These are phyloP conservation scores for Scenedesmus sp. DNA, from an alignment of 163 green algal species.

Conservation along the genomic window DNA sequence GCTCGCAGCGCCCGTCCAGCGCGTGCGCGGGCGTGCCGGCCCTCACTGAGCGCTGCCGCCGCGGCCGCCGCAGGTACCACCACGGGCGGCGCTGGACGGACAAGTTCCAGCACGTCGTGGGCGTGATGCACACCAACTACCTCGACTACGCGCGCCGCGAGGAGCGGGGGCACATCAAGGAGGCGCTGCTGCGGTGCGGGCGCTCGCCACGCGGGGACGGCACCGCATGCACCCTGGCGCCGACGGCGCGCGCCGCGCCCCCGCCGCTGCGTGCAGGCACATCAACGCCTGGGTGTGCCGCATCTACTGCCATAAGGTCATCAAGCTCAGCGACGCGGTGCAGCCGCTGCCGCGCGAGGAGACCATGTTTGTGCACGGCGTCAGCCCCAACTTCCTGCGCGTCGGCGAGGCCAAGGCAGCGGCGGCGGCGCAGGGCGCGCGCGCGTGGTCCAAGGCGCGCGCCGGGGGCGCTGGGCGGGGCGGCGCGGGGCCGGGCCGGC, in stretches of 20 bases:
- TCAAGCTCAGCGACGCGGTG: constrained; percentile 94
- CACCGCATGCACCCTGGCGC: no score
- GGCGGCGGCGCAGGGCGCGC: constrained; percentile 18
- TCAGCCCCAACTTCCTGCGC: constrained; percentile 37
- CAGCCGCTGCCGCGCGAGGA: constrained; percentile 81
- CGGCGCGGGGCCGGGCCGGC: no score
- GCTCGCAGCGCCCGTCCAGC: no score
- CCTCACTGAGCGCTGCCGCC: no score
- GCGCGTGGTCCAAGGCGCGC: constrained; percentile 31
- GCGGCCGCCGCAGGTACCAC: constrained; percentile 91
- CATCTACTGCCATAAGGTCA: constrained; percentile 88
- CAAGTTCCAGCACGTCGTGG: constrained; percentile 93
- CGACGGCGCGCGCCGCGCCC: neutral
- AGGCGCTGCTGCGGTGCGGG: constrained; percentile 45
- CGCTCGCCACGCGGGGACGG: no score
- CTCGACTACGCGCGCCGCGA: constrained; percentile 94
- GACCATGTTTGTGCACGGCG: constrained; percentile 55
- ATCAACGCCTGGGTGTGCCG: constrained; percentile 79
- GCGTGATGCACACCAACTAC: constrained; percentile 99
- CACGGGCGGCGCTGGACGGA: constrained; percentile 94
- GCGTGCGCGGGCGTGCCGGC: no score
- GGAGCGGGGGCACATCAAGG: constrained; percentile 80
- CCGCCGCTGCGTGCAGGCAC: constrained; percentile 7
- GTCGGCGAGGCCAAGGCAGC: constrained; percentile 32
- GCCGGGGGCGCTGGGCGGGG: neutral